phyloP scores from a whole-genome alignment of 2,329 filamentous ascomycete genomes.

The Aspergillus fructus region DNA sequence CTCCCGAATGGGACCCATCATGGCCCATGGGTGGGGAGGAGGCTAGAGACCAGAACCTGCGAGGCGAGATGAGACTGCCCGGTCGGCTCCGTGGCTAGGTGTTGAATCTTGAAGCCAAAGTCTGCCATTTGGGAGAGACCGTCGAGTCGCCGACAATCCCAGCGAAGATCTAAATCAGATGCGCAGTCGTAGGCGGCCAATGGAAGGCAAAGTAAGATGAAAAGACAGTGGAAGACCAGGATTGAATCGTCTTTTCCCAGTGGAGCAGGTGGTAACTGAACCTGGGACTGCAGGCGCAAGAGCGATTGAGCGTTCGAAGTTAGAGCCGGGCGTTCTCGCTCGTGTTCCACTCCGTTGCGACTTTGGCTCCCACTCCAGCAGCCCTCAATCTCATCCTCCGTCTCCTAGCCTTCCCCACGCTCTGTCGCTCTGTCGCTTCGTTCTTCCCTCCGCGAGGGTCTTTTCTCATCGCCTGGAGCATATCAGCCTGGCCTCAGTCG shows the following conservation, averaged over 20 bases:
- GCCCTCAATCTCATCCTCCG: neutral
- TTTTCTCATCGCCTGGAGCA: neutral
- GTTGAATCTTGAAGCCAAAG: neutral
- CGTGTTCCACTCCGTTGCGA: neutral
- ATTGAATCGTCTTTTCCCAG: neutral
- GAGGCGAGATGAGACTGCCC: neutral
- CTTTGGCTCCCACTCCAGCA: neutral
- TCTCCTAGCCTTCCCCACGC: conserved; percentile 7
- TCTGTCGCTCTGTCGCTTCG: neutral
- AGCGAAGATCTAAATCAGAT: no score
- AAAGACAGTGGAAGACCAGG: neutral
- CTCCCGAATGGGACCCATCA: neutral
- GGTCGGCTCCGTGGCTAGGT: neutral
- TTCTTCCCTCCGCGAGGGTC: neutral
- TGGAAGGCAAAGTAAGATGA: no score
- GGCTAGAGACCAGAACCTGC: neutral
- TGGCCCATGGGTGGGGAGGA: conserved; percentile 10
- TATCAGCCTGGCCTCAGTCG: neutral
- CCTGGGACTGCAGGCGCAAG: neutral
- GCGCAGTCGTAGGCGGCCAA: no score
- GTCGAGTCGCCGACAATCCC: no score
- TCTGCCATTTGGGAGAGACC: no score
- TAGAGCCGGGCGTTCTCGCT: neutral
- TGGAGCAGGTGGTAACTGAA: neutral
- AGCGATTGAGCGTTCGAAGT: neutral